Base-by-base conservation (phyloP, 352 stramenopile species). In the Elongisporangium senticosum region DNA sequence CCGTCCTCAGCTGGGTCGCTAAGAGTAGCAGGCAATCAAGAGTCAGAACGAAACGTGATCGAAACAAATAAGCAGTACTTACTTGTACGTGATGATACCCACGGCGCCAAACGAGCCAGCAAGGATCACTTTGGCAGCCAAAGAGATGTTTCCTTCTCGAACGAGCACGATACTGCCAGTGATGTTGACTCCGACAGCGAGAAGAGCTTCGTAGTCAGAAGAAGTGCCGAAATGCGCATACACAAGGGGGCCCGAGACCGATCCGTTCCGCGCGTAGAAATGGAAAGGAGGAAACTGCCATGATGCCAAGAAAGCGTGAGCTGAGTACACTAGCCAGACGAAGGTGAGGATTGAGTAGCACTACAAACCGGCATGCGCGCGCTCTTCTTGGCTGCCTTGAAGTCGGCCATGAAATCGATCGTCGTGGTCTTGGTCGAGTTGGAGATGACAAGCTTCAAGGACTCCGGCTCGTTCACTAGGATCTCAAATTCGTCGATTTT, bases 401-500 rank as follows among this genome's bases (percentile, higher is more conserved):
- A 65, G 50, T 63, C 61, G 33, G 62, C 62, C 64, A 76, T 74
- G 23, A 77, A 58, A 15, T 82, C 66, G 26, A 66, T 58, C 22
- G 57, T 60, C 17, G 50, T 50, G n/a, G 28, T 39, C 2, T 51
- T 67, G 15, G 8, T 37, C 4, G 33, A n/a, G 19, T 60, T 26
- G 6, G 69, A 47, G 17, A 88, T 33, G 33, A 83, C 62, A 23
- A 89, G 67, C 2, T 68, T 76, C 54, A 94, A 70, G 22, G 64
- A 71, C 56, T 90, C 76, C 0, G 81, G 83, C 21, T 85, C 72
- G 51, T 93, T 94, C 26, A 86, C 64, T 21, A 94, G 63, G 48
- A 93, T 85, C 60, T 93, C 83, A 51, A 93, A 93, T 22, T 92
- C 83, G 50, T 90, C 83, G n/a, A 90, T 52, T 56, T 89, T 91